Evolutionary conservation across 805 yeast species (phyloP).

Genomic region (Zygosaccharomyces kombuchaensis): DNA sequence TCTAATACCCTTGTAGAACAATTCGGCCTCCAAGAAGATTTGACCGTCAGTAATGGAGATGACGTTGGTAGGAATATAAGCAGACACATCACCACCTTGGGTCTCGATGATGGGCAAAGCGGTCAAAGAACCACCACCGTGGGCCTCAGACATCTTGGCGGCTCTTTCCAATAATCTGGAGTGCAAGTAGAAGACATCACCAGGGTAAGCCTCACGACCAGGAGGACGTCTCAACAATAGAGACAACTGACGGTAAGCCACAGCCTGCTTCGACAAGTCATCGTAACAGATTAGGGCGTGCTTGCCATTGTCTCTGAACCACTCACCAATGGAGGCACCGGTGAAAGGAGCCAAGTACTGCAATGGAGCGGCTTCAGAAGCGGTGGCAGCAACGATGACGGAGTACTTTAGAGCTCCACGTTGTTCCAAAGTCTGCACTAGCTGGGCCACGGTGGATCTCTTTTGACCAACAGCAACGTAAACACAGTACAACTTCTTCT

Average conservation of each 20-base stretch:
- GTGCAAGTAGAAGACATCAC: slow-evolving; percentile 95
- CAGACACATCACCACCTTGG: slow-evolving; percentile 99
- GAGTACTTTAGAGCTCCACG: slow-evolving; percentile 97
- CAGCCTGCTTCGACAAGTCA: slow-evolving; percentile 99
- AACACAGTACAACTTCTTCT: slow-evolving; percentile 98
- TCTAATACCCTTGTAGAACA: slow-evolving; percentile 99
- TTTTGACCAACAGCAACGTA: slow-evolving; percentile 99
- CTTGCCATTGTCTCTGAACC: slow-evolving; percentile 99
- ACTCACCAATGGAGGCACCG: slow-evolving; percentile 98
- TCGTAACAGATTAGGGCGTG: slow-evolving; percentile 97
- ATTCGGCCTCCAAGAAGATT: slow-evolving; percentile 98
- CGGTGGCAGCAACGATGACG: slow-evolving; percentile 98
- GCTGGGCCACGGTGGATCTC: slow-evolving; percentile 99
- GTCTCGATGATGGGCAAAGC: slow-evolving; percentile 96
- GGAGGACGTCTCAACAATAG: slow-evolving; percentile 96
- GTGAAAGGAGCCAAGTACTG: slow-evolving; percentile 99
- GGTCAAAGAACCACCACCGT: slow-evolving; percentile 92
- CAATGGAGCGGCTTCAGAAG: slow-evolving; percentile 99
- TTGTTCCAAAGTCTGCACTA: slow-evolving; percentile 98
- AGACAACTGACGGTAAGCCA: slow-evolving; percentile 99
- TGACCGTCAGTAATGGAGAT: slow-evolving; percentile 97
- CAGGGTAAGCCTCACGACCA: slow-evolving; percentile 96
- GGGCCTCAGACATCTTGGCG: slow-evolving; percentile 87
- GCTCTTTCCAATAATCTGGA: slow-evolving; percentile 95
- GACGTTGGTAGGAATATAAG: slow-evolving; percentile 96